These are phyloP conservation scores for Mycena alexandri DNA, from an alignment of 768 basidiomycete species.

Conservation along the genomic window DNA sequence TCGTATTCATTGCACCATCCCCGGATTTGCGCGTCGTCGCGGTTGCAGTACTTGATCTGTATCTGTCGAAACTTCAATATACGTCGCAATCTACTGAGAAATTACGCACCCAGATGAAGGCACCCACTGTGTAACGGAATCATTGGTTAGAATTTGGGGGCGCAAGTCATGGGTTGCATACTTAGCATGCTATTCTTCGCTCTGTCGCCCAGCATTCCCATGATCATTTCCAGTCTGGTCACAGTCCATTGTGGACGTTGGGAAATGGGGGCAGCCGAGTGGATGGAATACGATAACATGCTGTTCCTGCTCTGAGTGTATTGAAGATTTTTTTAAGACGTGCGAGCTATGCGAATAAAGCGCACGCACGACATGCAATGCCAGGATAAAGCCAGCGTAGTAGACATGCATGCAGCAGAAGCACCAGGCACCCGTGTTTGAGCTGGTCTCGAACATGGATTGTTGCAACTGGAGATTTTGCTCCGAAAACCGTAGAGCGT, in stretches of 20 bases:
- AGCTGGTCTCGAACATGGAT: conserved; percentile 84
- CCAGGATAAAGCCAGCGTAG: conserved; percentile 76
- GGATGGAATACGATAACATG: conserved; percentile 17
- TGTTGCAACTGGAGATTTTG: conserved; percentile 77
- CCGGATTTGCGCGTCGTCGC: conserved; percentile 67
- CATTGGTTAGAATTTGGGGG: conserved; percentile 22
- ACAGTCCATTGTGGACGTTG: conserved; percentile 59
- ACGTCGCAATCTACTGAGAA: conserved; percentile 17
- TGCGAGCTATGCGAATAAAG: background rate
- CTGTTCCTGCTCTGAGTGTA: conserved; percentile 16
- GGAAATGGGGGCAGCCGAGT: conserved; percentile 17
- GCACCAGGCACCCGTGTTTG: conserved; percentile 86
- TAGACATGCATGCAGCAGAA: conserved; percentile 82
- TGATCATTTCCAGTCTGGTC: conserved; percentile 57
- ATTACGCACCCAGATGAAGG: conserved; percentile 71
- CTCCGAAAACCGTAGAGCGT: conserved; percentile 77
- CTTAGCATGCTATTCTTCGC: conserved; percentile 62
- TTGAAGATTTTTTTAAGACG: background rate
- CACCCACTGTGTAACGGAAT: conserved; percentile 62
- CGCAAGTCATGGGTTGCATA: conserved; percentile 42
- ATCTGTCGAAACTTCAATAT: conserved; percentile 54
- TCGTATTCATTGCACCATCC: conserved; percentile 74
- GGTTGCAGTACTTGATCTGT: conserved; percentile 72
- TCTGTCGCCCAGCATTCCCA: conserved; percentile 62
- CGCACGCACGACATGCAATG: conserved; percentile 70